These are phyloP conservation scores for Oenanthe sinensis DNA, from an alignment of 129 eudicot genomes.

Conservation along the genomic window DNA sequence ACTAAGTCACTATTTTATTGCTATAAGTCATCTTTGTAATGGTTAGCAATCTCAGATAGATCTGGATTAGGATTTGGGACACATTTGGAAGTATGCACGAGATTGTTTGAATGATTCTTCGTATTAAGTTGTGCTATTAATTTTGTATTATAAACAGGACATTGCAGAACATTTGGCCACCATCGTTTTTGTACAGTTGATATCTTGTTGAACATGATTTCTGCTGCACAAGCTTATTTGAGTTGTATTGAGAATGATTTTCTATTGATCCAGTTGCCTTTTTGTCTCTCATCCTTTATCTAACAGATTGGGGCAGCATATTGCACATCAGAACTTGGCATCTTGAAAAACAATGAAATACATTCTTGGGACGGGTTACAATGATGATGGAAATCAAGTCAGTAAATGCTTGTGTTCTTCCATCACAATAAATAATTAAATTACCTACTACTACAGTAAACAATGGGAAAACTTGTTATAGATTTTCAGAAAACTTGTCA, in stretches of 20 bases:
- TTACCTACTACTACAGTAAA: not conserved
- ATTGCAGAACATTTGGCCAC: slow-evolving; percentile 94
- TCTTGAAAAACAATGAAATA: slow-evolving; percentile 82
- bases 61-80: not conserved
- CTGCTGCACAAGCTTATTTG: not conserved
- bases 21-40: not conserved
- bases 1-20: not conserved
- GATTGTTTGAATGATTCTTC: not conserved
- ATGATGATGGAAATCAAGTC: slow-evolving; percentile 89
- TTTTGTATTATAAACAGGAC: slow-evolving; percentile 41
- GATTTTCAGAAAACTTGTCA: not conserved
- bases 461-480: not conserved
- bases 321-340: slow-evolving; percentile 79
- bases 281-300: slow-evolving; percentile 5
- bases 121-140: not conserved
- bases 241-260: not conserved
- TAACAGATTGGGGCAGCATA: slow-evolving; percentile 78
- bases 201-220: not conserved
- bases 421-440: not conserved
- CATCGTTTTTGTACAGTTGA: slow-evolving; percentile 10
- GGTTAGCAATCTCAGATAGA: not conserved
- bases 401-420: slow-evolving; percentile 16
- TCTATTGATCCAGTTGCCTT: not conserved
- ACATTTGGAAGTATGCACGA: not conserved
- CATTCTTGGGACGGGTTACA: slow-evolving; percentile 90